Percentiles rank a stretch among this genome's conserved stretches.
Conservation (phyloP, 1,284 basidiomycete species). For the Malassezia sp. region DNA sequence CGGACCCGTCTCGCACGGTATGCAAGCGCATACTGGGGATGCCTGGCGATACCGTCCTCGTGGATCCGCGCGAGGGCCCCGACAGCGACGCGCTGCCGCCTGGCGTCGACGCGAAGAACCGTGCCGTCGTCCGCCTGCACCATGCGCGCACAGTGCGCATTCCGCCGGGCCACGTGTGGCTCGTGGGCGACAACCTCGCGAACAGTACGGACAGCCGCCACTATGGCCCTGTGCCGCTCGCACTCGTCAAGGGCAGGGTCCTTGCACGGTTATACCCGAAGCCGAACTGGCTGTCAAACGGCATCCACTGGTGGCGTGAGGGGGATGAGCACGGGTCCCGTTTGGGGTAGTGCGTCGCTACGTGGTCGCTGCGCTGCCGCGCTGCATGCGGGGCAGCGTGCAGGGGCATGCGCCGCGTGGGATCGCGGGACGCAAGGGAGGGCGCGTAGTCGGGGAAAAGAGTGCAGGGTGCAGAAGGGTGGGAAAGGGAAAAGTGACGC, state of each 20-base stretch:
- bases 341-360: too few relatives aligned
- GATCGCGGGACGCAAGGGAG: too few relatives aligned
- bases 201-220: constrained; percentile 73
- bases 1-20: constrained; percentile 59
- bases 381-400: too few relatives aligned
- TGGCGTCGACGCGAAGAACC: too few relatives aligned
- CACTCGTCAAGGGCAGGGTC: constrained; percentile 65
- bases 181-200: constrained; percentile 76
- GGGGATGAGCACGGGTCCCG: too few relatives aligned
- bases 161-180: constrained; percentile 57
- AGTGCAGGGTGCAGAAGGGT: too few relatives aligned
- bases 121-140: constrained; percentile 4
- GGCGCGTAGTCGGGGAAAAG: too few relatives aligned
- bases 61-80: constrained; percentile 57
- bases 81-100: neutral
- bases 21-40: constrained; percentile 86
- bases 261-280: constrained; percentile 49
- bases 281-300: constrained; percentile 3
- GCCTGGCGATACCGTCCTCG: constrained; percentile 75
- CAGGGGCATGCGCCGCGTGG: too few relatives aligned
- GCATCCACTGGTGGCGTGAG: too few relatives aligned
- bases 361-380: too few relatives aligned
- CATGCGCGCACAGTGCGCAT: constrained; percentile 13
- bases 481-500: too few relatives aligned
- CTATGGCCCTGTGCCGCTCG: constrained; percentile 83